Percentiles rank a stretch among this genome's conserved stretches.
These are phyloP conservation scores for Kazachstania bromeliacearum DNA, from an alignment of 805 yeast genomes.

Conservation along the genomic window DNA sequence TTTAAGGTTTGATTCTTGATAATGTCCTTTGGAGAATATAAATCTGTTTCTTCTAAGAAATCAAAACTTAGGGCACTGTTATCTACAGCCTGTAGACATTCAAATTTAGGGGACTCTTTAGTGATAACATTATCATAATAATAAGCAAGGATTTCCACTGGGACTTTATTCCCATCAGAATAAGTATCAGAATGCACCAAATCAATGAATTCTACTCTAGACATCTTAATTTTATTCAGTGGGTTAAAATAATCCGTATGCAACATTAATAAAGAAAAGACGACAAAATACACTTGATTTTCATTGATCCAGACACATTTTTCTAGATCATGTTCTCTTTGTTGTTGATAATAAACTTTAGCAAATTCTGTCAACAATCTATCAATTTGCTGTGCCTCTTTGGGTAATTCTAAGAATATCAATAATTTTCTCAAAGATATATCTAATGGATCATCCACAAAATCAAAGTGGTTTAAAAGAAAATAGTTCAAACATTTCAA, in stretches of 20 bases:
- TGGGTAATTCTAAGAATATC: slow-evolving; percentile 51
- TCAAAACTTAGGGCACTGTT: slow-evolving; percentile 2
- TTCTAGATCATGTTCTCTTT: slow-evolving; percentile 6
- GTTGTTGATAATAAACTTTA: slow-evolving; percentile 36
- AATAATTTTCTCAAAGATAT: slow-evolving; percentile 53
- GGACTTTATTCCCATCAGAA: slow-evolving; percentile 21
- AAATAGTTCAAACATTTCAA: slow-evolving; percentile 22
- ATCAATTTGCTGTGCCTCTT: slow-evolving; percentile 70
- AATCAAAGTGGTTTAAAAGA: slow-evolving; percentile 36
- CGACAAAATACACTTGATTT: slow-evolving; percentile 53
- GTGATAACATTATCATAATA: slow-evolving; percentile 59
- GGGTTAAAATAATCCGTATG: slow-evolving; percentile 69
- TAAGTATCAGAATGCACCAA: slow-evolving; percentile 32
- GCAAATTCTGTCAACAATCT: slow-evolving; percentile 53
- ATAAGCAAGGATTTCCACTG: slow-evolving; percentile 42
- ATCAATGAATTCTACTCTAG: slow-evolving; percentile 49
- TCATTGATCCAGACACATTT: slow-evolving; percentile 26
- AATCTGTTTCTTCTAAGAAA: slow-evolving; percentile 1
- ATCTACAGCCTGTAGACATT: slow-evolving; percentile 4
- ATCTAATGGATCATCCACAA: slow-evolving; percentile 51
- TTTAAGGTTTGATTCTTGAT: slow-evolving; percentile 7
- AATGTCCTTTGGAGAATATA: slow-evolving; percentile 20
- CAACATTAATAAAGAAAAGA: slow-evolving; percentile 57
- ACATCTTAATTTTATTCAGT: slow-evolving; percentile 59
- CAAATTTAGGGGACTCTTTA: slow-evolving; percentile 39